Evolutionary conservation across 176 grass and related monocot genomes (phyloP), one percentile per base, ranked within the genome.

Genomic region (Hyparrhenia diplandra): DNA sequence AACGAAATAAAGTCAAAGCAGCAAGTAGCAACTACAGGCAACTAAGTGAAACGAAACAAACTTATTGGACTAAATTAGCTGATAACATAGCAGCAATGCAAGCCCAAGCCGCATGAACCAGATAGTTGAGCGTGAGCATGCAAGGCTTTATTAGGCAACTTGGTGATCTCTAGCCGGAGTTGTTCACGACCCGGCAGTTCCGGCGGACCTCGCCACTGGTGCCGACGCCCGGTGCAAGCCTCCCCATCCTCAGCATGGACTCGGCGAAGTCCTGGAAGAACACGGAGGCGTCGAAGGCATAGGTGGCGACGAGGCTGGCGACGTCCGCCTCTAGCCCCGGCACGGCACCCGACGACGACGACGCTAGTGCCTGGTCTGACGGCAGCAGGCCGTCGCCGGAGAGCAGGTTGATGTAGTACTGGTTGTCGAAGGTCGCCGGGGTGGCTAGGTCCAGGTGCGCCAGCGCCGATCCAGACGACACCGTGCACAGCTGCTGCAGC

Each of bases 321-420:
- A 90, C 82, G 8, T 83, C 86, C 52, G 89, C 89, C 4, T 86
- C 87, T 0, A 42, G 51, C 5, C 75, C 87, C 0, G 35, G 5
- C 25, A 47, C 14, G 5, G 2, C 28, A 16, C 6, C 55, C 6
- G 73, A 52, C 1, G 61, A 54, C 1, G 46, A 36, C 27, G 80
- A 73, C 1, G 35, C 75, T 16, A 97, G 89, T 2, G 65, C 91
- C 85, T 97, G 91, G 79, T 97, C 91, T 12, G 94, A 97, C 49
- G 81, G 94, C 51, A 97, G 91, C 35, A 97, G 89, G 21, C 94
- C 94, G 21, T 97, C 79, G 35, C 90, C 91, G 1, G 94, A 91
- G 30, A 97, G 79, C 73, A 97, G 82, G 89, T 97, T 97, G 69
- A 92, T 83, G 85, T 94, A 97, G 85, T 97, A 97, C 82, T 97